Percentiles rank a stretch among this genome's conserved stretches.
Conservation (phyloP, 2,329 filamentous ascomycete genomes). For the Aspergillus quadricinctus region DNA sequence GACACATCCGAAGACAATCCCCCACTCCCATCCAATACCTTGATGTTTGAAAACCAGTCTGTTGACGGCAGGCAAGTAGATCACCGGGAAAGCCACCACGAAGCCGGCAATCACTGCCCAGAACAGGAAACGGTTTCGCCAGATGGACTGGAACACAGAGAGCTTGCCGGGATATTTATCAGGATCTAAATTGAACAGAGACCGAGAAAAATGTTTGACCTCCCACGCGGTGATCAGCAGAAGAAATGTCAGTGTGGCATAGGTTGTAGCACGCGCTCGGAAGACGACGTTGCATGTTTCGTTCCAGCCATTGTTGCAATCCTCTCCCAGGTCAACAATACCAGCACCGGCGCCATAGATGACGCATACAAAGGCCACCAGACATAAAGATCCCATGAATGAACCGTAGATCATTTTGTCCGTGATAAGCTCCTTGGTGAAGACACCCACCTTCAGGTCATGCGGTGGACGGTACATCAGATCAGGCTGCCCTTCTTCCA, state of each 20-base stretch:
- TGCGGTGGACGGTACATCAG: conserved; percentile 80
- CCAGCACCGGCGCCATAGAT: conserved; percentile 35
- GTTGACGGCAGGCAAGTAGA: conserved; percentile 66
- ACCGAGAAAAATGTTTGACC: conserved; percentile 68
- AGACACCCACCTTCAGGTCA: conserved; percentile 43
- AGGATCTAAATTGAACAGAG: conserved; percentile 62
- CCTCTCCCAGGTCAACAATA: conserved; percentile 48
- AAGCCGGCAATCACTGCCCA: conserved; percentile 58
- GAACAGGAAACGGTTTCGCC: conserved; percentile 68
- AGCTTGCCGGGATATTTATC: conserved; percentile 55
- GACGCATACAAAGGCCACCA: conserved; percentile 37
- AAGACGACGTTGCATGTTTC: conserved; percentile 53
- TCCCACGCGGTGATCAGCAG: conserved; percentile 75
- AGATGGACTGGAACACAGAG: conserved; percentile 61
- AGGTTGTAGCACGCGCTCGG: conserved; percentile 68
- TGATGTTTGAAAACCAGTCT: conserved; percentile 61
- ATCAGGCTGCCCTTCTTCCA: conserved; percentile 68
- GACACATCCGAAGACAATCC: conserved; percentile 57
- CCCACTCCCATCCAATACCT: conserved; percentile 66
- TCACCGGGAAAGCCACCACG: conserved; percentile 52
- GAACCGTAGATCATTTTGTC: conserved; percentile 42
- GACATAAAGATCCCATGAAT: conserved; percentile 45
- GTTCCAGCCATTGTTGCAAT: conserved; percentile 52
- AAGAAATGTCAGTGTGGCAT: conserved; percentile 70
- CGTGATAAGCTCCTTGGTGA: conserved; percentile 37